Conservation (phyloP, 176 grass and related monocot genomes). For the Dactylis glomerata region DNA sequence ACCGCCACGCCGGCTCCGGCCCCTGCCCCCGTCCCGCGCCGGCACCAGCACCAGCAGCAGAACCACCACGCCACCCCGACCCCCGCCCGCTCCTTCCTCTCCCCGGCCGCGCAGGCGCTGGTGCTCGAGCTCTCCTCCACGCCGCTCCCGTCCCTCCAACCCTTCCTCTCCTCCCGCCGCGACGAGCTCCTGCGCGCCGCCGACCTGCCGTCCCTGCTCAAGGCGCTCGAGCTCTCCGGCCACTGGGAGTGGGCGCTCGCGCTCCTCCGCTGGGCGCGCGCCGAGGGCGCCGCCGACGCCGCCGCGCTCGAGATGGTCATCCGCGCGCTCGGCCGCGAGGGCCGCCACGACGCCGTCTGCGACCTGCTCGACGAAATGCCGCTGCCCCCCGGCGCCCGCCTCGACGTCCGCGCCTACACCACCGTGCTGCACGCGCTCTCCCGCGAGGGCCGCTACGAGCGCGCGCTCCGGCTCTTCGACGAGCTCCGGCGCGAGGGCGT, state of each 20-base stretch:
- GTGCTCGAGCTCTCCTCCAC: constrained; percentile 26
- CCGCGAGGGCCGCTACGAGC: constrained; percentile 48
- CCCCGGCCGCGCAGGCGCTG: constrained; percentile 28
- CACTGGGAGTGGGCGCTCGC: constrained; percentile 63
- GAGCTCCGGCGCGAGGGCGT: constrained; percentile 54
- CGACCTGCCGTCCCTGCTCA: constrained; percentile 51
- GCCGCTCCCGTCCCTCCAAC: constrained; percentile 9
- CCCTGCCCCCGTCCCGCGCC: constrained; percentile 1
- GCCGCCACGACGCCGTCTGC: constrained; percentile 45
- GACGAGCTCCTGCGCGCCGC: constrained; percentile 28
- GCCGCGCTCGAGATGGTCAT: constrained; percentile 63
- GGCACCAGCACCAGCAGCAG: not conserved
- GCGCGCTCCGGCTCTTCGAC: constrained; percentile 57
- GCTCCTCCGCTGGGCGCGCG: constrained; percentile 61
- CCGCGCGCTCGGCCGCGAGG: constrained; percentile 40
- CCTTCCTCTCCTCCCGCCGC: constrained; percentile 28
- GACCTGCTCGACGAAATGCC: constrained; percentile 71
- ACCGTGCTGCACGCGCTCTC: constrained; percentile 73
- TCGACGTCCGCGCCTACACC: constrained; percentile 81
- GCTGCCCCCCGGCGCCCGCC: constrained; percentile 24
- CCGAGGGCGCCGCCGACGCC: constrained; percentile 28
- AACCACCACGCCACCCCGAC: constrained; percentile 7
- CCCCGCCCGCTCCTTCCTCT: constrained; percentile 36
- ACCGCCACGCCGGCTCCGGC: constrained; percentile 20
- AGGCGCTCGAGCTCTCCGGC: constrained; percentile 51